These are phyloP conservation scores for Sideroxylon spinosum DNA, from an alignment of 179 eudicot species.

Conservation along the genomic window DNA sequence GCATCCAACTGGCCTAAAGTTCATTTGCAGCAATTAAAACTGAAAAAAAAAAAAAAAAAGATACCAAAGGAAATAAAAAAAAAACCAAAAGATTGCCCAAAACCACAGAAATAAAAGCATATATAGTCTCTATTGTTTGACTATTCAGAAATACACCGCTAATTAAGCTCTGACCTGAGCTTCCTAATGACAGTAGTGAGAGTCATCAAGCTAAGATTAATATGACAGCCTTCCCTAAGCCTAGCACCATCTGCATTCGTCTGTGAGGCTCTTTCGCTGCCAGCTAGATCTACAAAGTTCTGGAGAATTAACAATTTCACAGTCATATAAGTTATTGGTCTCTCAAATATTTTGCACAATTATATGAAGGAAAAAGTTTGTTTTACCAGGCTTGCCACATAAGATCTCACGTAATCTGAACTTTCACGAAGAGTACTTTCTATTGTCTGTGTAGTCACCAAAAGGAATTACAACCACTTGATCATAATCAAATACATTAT, in stretches of 20 bases:
- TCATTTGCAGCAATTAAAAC: not conserved
- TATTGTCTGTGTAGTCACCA: slow-evolving; percentile 62
- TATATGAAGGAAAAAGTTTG: not conserved
- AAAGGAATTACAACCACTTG: not conserved
- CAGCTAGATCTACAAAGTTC: slow-evolving; percentile 97
- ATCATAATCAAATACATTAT: not conserved
- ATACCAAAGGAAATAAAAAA: too few relatives aligned
- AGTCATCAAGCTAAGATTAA: slow-evolving; percentile 90
- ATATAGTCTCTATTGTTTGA: not conserved
- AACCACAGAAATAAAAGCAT: too few relatives aligned
- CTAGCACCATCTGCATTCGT: slow-evolving; percentile 89
- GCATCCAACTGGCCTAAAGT: not conserved
- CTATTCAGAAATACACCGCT: not conserved
- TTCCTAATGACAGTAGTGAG: slow-evolving; percentile 93
- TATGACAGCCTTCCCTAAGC: slow-evolving; percentile 96
- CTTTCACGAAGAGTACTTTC: slow-evolving; percentile 90
- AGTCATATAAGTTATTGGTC: not conserved
- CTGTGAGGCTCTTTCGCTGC: slow-evolving; percentile 96
- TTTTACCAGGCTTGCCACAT: slow-evolving; percentile 86
- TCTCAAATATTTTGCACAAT: not conserved
- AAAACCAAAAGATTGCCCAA: too few relatives aligned
- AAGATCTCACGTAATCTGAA: slow-evolving; percentile 78
- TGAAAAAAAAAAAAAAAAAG: not conserved
- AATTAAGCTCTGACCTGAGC: slow-evolving; percentile 54
- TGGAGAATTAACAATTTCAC: slow-evolving; percentile 26